phyloP scores from a whole-genome alignment of 2,329 filamentous ascomycete genomes.

The Cladosporium sp. region DNA sequence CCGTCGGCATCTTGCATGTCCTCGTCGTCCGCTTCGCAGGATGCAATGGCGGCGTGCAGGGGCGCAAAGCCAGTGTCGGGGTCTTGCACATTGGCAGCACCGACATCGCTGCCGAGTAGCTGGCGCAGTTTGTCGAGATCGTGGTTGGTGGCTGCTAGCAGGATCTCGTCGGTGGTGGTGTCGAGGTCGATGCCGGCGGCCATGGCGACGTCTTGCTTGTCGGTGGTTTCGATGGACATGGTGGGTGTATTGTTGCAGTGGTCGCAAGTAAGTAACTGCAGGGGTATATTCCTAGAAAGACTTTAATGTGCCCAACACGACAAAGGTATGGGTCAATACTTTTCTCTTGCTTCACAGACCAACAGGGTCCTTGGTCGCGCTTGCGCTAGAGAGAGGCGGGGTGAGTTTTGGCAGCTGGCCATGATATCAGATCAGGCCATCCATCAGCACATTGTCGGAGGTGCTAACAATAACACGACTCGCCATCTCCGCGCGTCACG shows the following conservation, averaged over 20 bases:
- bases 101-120: slow-evolving; percentile 59
- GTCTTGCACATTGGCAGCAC: slow-evolving; percentile 75
- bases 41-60: slow-evolving; percentile 84
- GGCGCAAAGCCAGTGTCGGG: slow-evolving; percentile 82
- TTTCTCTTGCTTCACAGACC: slow-evolving; percentile 1
- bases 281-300: not conserved
- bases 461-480: not conserved
- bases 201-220: slow-evolving; percentile 25
- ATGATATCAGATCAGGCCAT: slow-evolving; percentile 13
- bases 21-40: slow-evolving; percentile 47
- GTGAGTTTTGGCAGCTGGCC: not conserved
- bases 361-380: not conserved
- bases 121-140: slow-evolving; percentile 68
- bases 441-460: not conserved
- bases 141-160: slow-evolving; percentile 68
- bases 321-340: not conserved
- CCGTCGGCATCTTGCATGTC: slow-evolving; percentile 33
- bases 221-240: slow-evolving; percentile 17
- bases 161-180: slow-evolving; percentile 58
- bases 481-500: not conserved
- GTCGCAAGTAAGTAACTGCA: not conserved
- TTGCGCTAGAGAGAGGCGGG: slow-evolving; percentile 3
- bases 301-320: not conserved
- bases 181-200: slow-evolving; percentile 43
- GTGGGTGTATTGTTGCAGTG: not conserved